Conservation (phyloP, 2,329 filamentous ascomycete genomes). For the Knufia fluminis region DNA sequence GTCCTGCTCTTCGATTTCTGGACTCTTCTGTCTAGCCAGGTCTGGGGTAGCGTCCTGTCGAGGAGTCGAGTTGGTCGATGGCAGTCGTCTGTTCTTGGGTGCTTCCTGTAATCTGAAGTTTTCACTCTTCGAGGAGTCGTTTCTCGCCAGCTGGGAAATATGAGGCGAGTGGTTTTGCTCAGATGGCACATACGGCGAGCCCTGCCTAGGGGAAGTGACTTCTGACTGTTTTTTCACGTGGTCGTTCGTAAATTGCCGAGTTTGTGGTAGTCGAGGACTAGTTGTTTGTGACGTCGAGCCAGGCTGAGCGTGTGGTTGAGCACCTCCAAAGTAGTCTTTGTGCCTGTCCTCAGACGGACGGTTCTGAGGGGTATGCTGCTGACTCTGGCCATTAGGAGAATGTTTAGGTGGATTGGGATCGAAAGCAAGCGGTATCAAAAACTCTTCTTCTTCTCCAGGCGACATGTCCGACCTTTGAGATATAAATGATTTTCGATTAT, state of each 20-base stretch:
- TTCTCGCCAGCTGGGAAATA: constrained; percentile 12
- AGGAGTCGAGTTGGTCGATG: constrained; percentile 22
- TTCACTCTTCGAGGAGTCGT: constrained; percentile 31
- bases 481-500: constrained; percentile 64
- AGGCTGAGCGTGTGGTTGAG: constrained; percentile 1
- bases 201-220: constrained; percentile 16
- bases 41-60: constrained; percentile 11
- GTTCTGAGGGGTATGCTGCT: constrained; percentile 28
- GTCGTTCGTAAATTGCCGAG: constrained; percentile 52
- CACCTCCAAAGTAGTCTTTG: constrained; percentile 14
- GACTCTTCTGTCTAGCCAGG: constrained; percentile 16
- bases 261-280: constrained; percentile 72
- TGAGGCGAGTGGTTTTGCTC: constrained; percentile 14
- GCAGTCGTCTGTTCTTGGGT: constrained; percentile 54
- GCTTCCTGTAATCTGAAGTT: constrained; percentile 75
- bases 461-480: constrained; percentile 48
- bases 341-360: constrained; percentile 23
- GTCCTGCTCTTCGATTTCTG: constrained; percentile 25
- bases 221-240: constrained; percentile 42
- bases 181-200: constrained; percentile 14
- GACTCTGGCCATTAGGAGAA: constrained; percentile 40
- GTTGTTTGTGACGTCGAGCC: constrained; percentile 11
- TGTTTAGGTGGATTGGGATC: constrained; percentile 56
- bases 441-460: constrained; percentile 57
- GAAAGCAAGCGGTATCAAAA: constrained; percentile 66